These are phyloP conservation scores for Phyllosticta paracitricarpa DNA, from an alignment of 2,329 filamentous ascomycete species.

Conservation along the genomic window DNA sequence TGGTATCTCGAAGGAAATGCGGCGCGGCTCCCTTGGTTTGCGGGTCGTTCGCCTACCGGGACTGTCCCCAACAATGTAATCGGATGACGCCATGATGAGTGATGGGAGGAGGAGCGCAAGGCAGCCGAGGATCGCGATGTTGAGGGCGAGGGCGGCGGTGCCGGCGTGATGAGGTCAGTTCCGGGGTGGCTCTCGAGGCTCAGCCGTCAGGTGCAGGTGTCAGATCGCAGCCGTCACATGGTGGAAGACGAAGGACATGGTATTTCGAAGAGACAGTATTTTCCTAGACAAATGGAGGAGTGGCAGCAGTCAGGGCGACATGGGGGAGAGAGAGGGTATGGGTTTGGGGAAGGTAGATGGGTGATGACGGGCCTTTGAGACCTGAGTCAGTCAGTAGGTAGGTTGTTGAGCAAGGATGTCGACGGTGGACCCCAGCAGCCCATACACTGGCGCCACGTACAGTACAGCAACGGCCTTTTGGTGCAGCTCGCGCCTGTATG, in stretches of 20 bases:
- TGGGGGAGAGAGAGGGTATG: not conserved
- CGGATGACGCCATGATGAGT: constrained; percentile 5
- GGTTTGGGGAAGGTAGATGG: not conserved
- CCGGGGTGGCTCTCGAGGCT: not conserved
- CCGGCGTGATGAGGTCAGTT: not conserved
- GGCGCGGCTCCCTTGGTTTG: not conserved
- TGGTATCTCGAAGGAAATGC: constrained; percentile 41
- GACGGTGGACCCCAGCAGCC: not conserved
- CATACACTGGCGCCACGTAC: no score
- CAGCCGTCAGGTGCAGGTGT: not conserved
- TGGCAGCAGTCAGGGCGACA: not conserved
- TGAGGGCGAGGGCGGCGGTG: not conserved
- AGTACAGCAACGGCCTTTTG: not conserved
- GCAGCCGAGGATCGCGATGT: not conserved
- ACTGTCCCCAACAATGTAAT: not conserved
- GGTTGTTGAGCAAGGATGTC: not conserved
- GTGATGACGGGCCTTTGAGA: not conserved
- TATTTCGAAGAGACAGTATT: not conserved
- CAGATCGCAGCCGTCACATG: not conserved
- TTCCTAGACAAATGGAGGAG: not conserved
- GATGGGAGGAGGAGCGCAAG: not conserved
- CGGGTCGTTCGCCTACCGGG: not conserved
- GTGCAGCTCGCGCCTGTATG: not conserved
- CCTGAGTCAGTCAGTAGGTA: not conserved
- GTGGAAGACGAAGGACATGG: not conserved